Evolutionary conservation across 1,139 yeast species (phyloP).

Genomic region (Ashbya aceris): DNA sequence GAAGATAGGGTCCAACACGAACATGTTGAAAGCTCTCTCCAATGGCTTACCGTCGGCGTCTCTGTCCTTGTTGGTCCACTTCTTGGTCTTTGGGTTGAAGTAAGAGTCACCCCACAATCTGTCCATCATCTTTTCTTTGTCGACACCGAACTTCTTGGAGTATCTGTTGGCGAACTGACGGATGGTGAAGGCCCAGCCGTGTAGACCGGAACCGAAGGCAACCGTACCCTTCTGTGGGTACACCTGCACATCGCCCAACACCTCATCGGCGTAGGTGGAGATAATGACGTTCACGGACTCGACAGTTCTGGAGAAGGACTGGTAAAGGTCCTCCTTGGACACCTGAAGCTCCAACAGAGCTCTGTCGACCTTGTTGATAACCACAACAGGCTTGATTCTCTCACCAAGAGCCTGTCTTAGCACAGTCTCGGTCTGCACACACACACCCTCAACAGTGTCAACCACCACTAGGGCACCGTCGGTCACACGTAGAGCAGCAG

Average conservation of each 20-base stretch:
- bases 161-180: slow-evolving; percentile 98
- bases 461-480: slow-evolving; percentile 99
- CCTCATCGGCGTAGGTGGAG: slow-evolving; percentile 87
- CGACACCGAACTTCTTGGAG: slow-evolving; percentile 99
- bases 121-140: slow-evolving; percentile 95
- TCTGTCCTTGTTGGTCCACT: slow-evolving; percentile 95
- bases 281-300: slow-evolving; percentile 98
- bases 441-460: slow-evolving; percentile 99
- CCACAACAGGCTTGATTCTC: slow-evolving; percentile 98
- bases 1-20: slow-evolving; percentile 98
- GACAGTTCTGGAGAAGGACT: slow-evolving; percentile 96
- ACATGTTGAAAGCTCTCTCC: slow-evolving; percentile 99
- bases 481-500: slow-evolving; percentile 99
- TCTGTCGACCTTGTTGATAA: slow-evolving; percentile 99
- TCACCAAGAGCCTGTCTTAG: slow-evolving; percentile 99
- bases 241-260: slow-evolving; percentile 93
- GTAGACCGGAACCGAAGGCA: slow-evolving; percentile 99
- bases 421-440: slow-evolving; percentile 99
- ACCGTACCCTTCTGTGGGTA: slow-evolving; percentile 99
- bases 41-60: slow-evolving; percentile 92
- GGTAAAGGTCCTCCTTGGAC: slow-evolving; percentile 97
- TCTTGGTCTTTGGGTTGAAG: slow-evolving; percentile 99
- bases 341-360: slow-evolving; percentile 98
- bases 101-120: slow-evolving; percentile 99
- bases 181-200: slow-evolving; percentile 99